phyloP scores from a whole-genome alignment of 1,139 yeast genomes.

The Protomyces inouyei region DNA sequence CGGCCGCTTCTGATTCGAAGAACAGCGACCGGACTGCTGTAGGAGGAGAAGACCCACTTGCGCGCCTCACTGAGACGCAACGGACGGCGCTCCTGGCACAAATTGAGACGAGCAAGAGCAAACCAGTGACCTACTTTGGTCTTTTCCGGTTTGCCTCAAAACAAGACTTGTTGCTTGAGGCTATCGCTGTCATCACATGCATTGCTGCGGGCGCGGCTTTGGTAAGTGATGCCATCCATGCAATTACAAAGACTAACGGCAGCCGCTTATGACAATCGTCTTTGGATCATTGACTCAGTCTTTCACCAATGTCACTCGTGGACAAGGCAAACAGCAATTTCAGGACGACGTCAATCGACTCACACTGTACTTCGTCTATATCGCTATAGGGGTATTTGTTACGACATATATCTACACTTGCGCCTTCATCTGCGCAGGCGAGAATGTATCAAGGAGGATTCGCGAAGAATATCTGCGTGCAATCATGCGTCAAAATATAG shows the following conservation, averaged over 20 bases:
- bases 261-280: conserved; percentile 37
- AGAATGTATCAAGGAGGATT: conserved; percentile 43
- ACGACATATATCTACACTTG: conserved; percentile 34
- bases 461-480: conserved; percentile 43
- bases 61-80: conserved; percentile 5
- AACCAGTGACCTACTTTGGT: conserved; percentile 13
- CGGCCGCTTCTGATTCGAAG: neutral
- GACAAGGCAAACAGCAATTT: conserved; percentile 31
- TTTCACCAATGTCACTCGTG: conserved; percentile 39
- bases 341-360: conserved; percentile 33
- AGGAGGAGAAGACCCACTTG: conserved; percentile 8
- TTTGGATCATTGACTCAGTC: conserved; percentile 40
- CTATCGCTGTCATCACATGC: conserved; percentile 15
- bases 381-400: conserved; percentile 35
- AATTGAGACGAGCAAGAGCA: conserved; percentile 8
- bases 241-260: neutral
- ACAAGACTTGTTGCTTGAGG: conserved; percentile 5
- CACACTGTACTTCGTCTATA: conserved; percentile 35
- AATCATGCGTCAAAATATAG: conserved; percentile 45
- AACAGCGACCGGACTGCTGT: neutral
- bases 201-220: conserved; percentile 24
- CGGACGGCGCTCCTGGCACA: conserved; percentile 23
- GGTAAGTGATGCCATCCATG: neutral
- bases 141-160: conserved; percentile 21
- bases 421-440: conserved; percentile 42